Base-by-base conservation (phyloP, 1,284 basidiomycete genomes). In the Boletus holoroseus region DNA sequence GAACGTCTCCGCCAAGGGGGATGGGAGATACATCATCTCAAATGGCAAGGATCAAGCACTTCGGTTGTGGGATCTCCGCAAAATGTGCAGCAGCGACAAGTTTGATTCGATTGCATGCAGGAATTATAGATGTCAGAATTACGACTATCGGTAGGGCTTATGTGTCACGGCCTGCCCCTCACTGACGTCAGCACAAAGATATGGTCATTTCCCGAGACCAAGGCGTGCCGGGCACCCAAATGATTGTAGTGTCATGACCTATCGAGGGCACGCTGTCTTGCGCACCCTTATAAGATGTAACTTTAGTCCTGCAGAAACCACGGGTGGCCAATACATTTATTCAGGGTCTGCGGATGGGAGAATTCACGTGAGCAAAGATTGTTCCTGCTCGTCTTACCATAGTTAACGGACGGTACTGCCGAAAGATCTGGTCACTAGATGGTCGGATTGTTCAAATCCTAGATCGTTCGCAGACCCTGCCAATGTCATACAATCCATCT, bases 1-100 rank as follows among this genome's bases (percentile, higher is more conserved):
- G 5, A 88, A 90, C 59, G 89, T 91, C 7, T 86, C 90, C 20
- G 84, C 91, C 1, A 93, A 64, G 70, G 92, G 92, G 11, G 96
- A 99, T 62, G 95, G 94, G 7, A 82, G 95, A 50, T 98, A 99
- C 67, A 76, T 96, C 49, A 85, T 98, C 32, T 94, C 90, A n/a
- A 99, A 99, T 64, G 93, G 93, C 43, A 99, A 99, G 69, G 96
- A 99, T 66, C 95, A 98, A 66, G 83, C 89, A 1, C 74, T 92
- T 48, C 84, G 93, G 24, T 71, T 99, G 27, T 99, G 95, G 90
- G 95, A 99, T 71, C 72, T 99, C 44, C 85, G 95, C 35, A 93
- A 87, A 72, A 96, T 99, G 94, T 78, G 84, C 35, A 81, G 75
- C 49, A 85, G 79, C 59, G 66, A 73, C 9, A 85, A 93, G 30